Conservation (phyloP, 2,329 filamentous ascomycete species). For the Leptographium procerum region DNA sequence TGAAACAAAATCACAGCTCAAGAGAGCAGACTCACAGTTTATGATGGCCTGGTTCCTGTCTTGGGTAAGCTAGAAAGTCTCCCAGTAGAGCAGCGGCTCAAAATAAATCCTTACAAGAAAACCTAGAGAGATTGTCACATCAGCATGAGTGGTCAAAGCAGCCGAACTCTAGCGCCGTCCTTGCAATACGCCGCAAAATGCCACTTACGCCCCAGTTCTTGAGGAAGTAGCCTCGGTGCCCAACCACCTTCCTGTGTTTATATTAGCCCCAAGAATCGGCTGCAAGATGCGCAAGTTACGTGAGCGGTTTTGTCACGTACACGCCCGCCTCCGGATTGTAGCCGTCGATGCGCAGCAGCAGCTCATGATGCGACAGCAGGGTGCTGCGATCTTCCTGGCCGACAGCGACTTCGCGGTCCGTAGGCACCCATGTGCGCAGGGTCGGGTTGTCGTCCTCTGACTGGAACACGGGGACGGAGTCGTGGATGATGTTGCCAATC, state of each 20-base stretch:
- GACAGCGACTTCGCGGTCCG: constrained; percentile 48
- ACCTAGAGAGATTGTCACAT: not conserved
- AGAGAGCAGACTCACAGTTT: constrained; percentile 45
- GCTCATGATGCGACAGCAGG: constrained; percentile 85
- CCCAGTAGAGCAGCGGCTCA: not conserved
- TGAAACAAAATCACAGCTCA: not conserved
- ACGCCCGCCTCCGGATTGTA: constrained; percentile 89
- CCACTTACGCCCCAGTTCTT: constrained; percentile 64
- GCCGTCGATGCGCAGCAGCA: constrained; percentile 75
- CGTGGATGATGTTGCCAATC: constrained; percentile 87
- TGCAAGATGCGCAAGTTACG: not conserved
- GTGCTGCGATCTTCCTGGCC: constrained; percentile 51
- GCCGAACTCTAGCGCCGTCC: too few species aligned
- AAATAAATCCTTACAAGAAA: not conserved
- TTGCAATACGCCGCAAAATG: not conserved
- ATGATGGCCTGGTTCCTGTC: constrained; percentile 69
- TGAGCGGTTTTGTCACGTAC: not conserved
- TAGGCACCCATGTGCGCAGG: constrained; percentile 69
- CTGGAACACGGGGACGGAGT: constrained; percentile 70
- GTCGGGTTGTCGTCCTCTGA: constrained; percentile 82
- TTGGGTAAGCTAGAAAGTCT: not conserved
- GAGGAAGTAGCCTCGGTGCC: constrained; percentile 88
- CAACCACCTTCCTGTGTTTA: constrained; percentile 59
- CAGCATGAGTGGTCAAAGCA: not conserved
- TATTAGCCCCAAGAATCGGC: not conserved